These are phyloP conservation scores for Babesia caballi DNA, from an alignment of 169 alveolate species.

Conservation along the genomic window DNA sequence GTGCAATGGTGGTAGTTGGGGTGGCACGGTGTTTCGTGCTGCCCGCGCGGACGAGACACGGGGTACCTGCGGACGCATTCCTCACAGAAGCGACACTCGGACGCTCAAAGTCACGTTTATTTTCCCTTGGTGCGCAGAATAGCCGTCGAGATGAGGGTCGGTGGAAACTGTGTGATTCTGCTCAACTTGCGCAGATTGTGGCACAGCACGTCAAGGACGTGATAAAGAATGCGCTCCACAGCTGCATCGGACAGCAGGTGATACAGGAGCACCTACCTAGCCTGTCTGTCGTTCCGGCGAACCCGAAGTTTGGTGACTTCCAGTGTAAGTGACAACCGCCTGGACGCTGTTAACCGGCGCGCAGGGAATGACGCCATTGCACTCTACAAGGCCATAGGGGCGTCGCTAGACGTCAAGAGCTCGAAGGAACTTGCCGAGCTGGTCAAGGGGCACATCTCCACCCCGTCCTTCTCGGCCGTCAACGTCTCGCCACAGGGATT, in stretches of 20 bases:
- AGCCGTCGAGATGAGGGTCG: slow-evolving; percentile 36
- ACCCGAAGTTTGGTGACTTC: slow-evolving; percentile 80
- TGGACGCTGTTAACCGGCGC: background rate
- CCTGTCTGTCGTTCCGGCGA: slow-evolving; percentile 69
- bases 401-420: slow-evolving; percentile 62
- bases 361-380: slow-evolving; percentile 76
- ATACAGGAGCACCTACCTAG: slow-evolving; percentile 56
- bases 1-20: too few relatives aligned
- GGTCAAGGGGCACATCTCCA: slow-evolving; percentile 68
- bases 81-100: too few relatives aligned
- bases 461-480: slow-evolving; percentile 65
- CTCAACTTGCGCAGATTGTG: slow-evolving; percentile 36
- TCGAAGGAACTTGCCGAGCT: slow-evolving; percentile 76
- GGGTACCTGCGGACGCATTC: too few relatives aligned
- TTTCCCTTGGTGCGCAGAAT: too few relatives aligned
- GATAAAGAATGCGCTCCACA: slow-evolving; percentile 62
- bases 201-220: slow-evolving; percentile 66
- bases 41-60: too few relatives aligned
- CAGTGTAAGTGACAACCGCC: slow-evolving; percentile 60
- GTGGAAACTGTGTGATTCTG: background rate
- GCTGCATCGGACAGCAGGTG: slow-evolving; percentile 43
- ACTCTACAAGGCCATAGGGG: slow-evolving; percentile 70
- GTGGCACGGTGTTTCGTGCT: too few relatives aligned
- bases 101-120: too few relatives aligned
- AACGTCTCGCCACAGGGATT: slow-evolving; percentile 81